Base-by-base conservation (phyloP, 352 stramenopile species). In the Pythium sukuiense region DNA sequence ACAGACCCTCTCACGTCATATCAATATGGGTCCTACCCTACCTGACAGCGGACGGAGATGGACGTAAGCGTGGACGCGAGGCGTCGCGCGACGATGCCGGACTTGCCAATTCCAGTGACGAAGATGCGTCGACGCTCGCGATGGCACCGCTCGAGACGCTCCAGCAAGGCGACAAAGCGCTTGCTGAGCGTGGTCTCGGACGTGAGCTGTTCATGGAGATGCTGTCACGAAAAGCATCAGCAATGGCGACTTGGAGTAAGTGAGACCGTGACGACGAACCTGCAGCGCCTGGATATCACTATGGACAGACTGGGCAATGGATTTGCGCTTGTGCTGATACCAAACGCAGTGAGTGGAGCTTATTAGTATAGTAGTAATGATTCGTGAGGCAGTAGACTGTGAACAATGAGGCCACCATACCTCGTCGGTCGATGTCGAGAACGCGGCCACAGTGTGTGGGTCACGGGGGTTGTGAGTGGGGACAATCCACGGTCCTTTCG, bases 101-200 rank as follows among this genome's bases (percentile, higher is more conserved):
- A 95, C 67, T 95, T 95, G 67, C 87, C 87, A 18, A 95, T 89
- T 18, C 87, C 87, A 6, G 83, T 92, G 27, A 88, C 73, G 61
- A 83, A 92, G 24, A 95, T 68, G 14, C 75, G 70, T 16, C 73
- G 63, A 41, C 76, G 63, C 26, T 87, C 68, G 20, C 79, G 63
- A 6, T 79, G 72, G 26, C 83, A 90, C n/a, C 76, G 60, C 55
- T 79, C 48, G 5, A 95, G 41, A 2, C 65, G 62, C 55, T 59
- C 55, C 9, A 86, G 57, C 11, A 67, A 74, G 6, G 55, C 56
- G 2, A 76, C 58, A 12, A 92, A 85, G 5, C 56, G 67, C 9
- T 65, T 30, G 6, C 65, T 58, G 1, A 76, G 54, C 11, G 60
- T 33, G 5, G 70, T 43, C 8, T 87, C 72, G n/a, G 52, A 61